A percentile compares a stretch with the other conserved stretches of the same genome.
These are phyloP conservation scores for Leccinum pellstonianum DNA, from an alignment of 768 basidiomycete species.

Conservation along the genomic window DNA sequence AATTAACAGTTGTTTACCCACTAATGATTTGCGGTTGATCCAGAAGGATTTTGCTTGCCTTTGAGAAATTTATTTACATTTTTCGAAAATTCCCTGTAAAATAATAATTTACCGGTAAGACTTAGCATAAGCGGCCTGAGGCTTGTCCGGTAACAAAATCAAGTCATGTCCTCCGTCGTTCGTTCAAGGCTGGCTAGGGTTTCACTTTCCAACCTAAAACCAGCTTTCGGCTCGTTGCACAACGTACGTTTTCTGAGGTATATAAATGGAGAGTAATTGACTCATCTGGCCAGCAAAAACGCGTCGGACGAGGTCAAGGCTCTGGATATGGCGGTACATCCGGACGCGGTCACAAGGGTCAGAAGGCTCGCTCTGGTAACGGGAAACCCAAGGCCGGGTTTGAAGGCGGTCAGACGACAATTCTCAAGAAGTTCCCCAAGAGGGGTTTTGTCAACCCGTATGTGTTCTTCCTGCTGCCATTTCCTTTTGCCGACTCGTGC, in stretches of 20 bases:
- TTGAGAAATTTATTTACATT: too few species aligned
- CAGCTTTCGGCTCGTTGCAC: slow-evolving; percentile 68
- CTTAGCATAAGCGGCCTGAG: neutral
- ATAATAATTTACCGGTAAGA: neutral
- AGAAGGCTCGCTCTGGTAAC: slow-evolving; percentile 88
- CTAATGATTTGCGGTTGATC: neutral
- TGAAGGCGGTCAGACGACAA: slow-evolving; percentile 96
- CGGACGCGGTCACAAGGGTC: slow-evolving; percentile 93
- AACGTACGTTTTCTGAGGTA: slow-evolving; percentile 43
- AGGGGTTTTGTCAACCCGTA: slow-evolving; percentile 92
- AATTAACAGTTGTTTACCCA: neutral
- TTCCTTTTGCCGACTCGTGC: neutral
- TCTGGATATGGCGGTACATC: slow-evolving; percentile 91
- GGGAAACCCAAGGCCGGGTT: slow-evolving; percentile 82
- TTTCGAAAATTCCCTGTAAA: neutral
- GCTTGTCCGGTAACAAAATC: neutral
- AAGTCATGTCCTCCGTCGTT: slow-evolving; percentile 36
- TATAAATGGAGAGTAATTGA: slow-evolving; percentile 1
- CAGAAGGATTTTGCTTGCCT: neutral
- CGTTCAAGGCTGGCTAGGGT: slow-evolving; percentile 39
- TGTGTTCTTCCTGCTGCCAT: slow-evolving; percentile 31
- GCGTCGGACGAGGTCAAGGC: slow-evolving; percentile 90
- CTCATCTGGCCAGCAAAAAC: slow-evolving; percentile 69
- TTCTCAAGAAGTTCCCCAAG: slow-evolving; percentile 90
- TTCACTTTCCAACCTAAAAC: slow-evolving; percentile 70